These are phyloP conservation scores for Xylaria sp. DNA, from an alignment of 2,329 filamentous ascomycete genomes.

Conservation along the genomic window DNA sequence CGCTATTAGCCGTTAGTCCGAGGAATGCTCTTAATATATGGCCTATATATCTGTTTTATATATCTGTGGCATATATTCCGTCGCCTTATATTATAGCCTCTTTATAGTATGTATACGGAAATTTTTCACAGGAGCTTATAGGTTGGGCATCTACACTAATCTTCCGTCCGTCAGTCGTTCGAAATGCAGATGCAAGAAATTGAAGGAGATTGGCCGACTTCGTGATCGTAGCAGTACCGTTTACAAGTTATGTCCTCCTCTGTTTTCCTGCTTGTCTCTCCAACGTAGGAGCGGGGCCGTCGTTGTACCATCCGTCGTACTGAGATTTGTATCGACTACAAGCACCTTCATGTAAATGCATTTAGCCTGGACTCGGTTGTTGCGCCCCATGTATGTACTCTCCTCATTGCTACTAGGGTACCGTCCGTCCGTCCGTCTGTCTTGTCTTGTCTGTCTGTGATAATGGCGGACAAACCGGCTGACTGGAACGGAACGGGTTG, in stretches of 20 bases:
- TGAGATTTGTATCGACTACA: not conserved
- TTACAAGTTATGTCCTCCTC: too few relatives aligned
- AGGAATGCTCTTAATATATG: not conserved
- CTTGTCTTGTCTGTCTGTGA: not conserved
- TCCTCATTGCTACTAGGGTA: too few relatives aligned
- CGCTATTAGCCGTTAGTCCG: not conserved
- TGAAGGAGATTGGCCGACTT: too few relatives aligned
- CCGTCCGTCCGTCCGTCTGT: not conserved
- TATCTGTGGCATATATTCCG: not conserved
- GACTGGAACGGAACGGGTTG: constrained; percentile 28
- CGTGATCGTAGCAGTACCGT: too few relatives aligned
- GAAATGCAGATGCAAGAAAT: too few relatives aligned
- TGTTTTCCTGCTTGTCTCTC: not conserved
- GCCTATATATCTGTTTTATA: not conserved
- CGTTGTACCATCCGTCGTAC: not conserved
- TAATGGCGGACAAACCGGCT: constrained; percentile 31
- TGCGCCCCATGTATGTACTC: not conserved
- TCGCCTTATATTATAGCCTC: not conserved
- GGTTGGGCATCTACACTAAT: not conserved
- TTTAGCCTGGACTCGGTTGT: not conserved
- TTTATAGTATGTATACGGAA: not conserved
- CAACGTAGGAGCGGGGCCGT: not conserved
- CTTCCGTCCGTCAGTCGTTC: not conserved
- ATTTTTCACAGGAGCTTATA: not conserved
- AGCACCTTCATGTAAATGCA: not conserved